These are phyloP conservation scores for Abortiporus biennis DNA, from an alignment of 1,284 basidiomycete species.

Conservation along the genomic window DNA sequence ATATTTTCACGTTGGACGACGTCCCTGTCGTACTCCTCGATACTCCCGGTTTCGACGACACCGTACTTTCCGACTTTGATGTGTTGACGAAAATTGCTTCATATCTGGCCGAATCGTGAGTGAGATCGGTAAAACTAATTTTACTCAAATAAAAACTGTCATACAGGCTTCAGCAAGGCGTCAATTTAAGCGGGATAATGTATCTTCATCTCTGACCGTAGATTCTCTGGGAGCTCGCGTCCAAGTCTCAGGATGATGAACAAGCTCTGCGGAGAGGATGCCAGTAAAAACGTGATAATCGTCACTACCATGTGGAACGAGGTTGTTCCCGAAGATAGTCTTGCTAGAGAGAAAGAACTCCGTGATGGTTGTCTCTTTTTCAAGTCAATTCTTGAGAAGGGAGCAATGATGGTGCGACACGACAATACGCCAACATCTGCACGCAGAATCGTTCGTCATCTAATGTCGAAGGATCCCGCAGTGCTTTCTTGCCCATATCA, in stretches of 20 bases:
- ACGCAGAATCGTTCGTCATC: constrained; percentile 3
- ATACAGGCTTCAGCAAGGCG: constrained; percentile 28
- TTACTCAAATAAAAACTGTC: background rate
- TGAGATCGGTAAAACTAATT: background rate
- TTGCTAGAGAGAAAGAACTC: constrained; percentile 3
- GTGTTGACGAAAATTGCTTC: constrained; percentile 8
- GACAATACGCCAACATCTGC: constrained; percentile 9
- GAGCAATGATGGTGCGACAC: constrained; percentile 11
- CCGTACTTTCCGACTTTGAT: constrained; percentile 7
- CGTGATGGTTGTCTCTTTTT: constrained; percentile 1
- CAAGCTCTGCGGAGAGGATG: constrained; percentile 39
- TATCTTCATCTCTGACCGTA: constrained; percentile 46
- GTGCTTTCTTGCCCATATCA: too few species aligned
- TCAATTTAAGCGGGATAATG: constrained; percentile 39
- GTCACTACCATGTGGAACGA: constrained; percentile 46
- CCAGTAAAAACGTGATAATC: constrained; percentile 40
- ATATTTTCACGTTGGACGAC: constrained; percentile 26
- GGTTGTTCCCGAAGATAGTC: constrained; percentile 19
- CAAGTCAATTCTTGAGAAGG: constrained; percentile 9
- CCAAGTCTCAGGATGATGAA: constrained; percentile 44
- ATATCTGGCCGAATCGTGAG: constrained; percentile 8
- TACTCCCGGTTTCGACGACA: constrained; percentile 13
- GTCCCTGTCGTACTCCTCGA: constrained; percentile 8
- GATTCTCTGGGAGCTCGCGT: constrained; percentile 39
- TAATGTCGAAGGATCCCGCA: too few species aligned